A percentile compares a stretch with the other conserved stretches of the same genome.
phyloP scores from a whole-genome alignment of 2,329 filamentous ascomycete genomes.

The Talaromyces rugulosus region DNA sequence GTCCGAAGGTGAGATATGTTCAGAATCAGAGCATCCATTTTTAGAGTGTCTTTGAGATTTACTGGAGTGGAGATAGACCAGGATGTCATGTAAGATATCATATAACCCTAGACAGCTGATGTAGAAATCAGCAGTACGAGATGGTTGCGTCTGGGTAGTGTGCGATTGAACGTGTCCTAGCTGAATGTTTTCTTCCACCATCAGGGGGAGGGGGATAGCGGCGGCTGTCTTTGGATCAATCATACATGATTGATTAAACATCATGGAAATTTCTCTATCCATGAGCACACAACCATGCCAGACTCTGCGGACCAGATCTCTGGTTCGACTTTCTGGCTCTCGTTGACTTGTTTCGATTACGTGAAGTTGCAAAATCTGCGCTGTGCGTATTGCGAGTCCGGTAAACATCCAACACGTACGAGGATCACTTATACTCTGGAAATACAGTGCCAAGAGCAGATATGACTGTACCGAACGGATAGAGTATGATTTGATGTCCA shows the following conservation, averaged over 20 bases:
- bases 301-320: background rate
- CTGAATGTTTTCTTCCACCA: background rate
- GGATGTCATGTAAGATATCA: conserved; percentile 1
- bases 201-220: background rate
- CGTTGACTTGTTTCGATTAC: background rate
- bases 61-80: background rate
- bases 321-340: background rate
- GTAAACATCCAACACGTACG: conserved; percentile 4
- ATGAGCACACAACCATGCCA: conserved; percentile 8
- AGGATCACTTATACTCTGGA: conserved; percentile 1
- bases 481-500: background rate
- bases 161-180: background rate
- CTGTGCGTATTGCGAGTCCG: conserved; percentile 1
- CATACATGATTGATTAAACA: conserved; percentile 2
- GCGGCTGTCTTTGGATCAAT: background rate
- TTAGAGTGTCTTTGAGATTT: background rate
- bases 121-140: background rate
- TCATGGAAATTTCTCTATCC: conserved; percentile 7
- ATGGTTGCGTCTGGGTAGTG: background rate
- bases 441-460: conserved; percentile 4
- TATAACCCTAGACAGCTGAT: background rate
- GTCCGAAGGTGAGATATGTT: background rate
- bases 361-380: conserved; percentile 1
- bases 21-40: background rate
- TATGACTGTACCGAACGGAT: conserved; percentile 1